Evolutionary conservation across 495 filamentous ascomycete genomes (phyloP).

Genomic region (Daldinia grandis): DNA sequence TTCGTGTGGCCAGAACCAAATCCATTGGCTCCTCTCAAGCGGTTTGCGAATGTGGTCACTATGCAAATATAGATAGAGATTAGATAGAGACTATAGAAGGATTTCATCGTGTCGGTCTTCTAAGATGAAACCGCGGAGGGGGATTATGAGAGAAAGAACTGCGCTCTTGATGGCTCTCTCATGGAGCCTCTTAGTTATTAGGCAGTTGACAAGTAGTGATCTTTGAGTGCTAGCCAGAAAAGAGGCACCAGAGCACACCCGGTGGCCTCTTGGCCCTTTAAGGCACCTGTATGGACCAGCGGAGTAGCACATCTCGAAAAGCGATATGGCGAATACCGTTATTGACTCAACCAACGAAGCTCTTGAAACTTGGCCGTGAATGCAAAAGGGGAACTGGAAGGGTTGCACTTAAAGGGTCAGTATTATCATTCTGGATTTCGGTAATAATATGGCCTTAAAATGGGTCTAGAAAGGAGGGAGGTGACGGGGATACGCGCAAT

Average conservation of each 20-base stretch:
- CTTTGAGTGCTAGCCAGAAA: slow-evolving; percentile 7
- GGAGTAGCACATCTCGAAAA: slow-evolving; percentile 7
- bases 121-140: slow-evolving; percentile 14
- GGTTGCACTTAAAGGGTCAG: slow-evolving; percentile 9
- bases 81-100: slow-evolving; percentile 18
- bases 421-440: slow-evolving; percentile 12
- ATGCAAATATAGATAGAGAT: slow-evolving; percentile 19
- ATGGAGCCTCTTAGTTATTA: slow-evolving; percentile 26
- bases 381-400: slow-evolving; percentile 28
- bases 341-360: slow-evolving; percentile 19
- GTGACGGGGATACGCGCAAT: background rate
- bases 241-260: background rate
- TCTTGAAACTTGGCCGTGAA: slow-evolving; percentile 25
- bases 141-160: slow-evolving; percentile 20
- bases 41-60: slow-evolving; percentile 4
- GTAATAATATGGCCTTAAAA: background rate
- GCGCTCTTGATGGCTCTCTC: slow-evolving; percentile 16
- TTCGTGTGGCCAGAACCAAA: background rate
- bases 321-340: slow-evolving; percentile 24
- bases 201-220: background rate
- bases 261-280: slow-evolving; percentile 26
- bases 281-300: slow-evolving; percentile 10
- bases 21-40: slow-evolving; percentile 20
- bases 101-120: slow-evolving; percentile 32
- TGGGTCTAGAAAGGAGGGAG: background rate